phyloP scores from a whole-genome alignment of 176 grass and related monocot species.

The Elaeis guineensis region DNA sequence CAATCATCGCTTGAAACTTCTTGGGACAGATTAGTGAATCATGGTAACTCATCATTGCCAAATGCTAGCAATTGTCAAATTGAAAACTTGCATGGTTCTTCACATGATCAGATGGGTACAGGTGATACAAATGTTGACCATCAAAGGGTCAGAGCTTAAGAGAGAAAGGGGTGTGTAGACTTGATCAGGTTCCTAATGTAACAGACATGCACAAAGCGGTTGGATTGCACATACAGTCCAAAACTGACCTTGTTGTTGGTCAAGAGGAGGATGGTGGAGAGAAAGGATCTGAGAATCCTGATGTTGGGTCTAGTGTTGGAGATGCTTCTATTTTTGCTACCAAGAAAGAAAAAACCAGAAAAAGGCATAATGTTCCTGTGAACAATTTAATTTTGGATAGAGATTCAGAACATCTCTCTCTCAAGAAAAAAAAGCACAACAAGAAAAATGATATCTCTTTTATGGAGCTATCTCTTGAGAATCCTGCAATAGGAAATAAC shows the following conservation, averaged over 20 bases:
- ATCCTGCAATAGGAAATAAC: constrained; percentile 22
- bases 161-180: background rate
- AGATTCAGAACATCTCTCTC: constrained; percentile 21
- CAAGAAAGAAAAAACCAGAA: constrained; percentile 10
- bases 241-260: constrained; percentile 25
- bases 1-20: background rate
- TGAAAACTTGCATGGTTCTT: background rate
- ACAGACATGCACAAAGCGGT: background rate
- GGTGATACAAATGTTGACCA: background rate
- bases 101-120: background rate
- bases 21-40: background rate
- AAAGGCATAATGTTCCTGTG: constrained; percentile 9
- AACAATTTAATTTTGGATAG: constrained; percentile 10
- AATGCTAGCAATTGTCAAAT: background rate
- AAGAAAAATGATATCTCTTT: constrained; percentile 37
- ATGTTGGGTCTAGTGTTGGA: constrained; percentile 5
- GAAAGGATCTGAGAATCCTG: constrained; percentile 16
- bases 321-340: constrained; percentile 16
- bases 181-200: constrained; percentile 11
- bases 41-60: too few species aligned
- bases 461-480: constrained; percentile 12
- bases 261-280: constrained; percentile 16
- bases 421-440: constrained; percentile 28
- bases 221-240: background rate
- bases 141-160: background rate